Percentiles rank a stretch among this genome's conserved stretches.
Evolutionary conservation across 2,329 filamentous ascomycete species (phyloP).

Genomic region (Aspergillus terreus): DNA sequence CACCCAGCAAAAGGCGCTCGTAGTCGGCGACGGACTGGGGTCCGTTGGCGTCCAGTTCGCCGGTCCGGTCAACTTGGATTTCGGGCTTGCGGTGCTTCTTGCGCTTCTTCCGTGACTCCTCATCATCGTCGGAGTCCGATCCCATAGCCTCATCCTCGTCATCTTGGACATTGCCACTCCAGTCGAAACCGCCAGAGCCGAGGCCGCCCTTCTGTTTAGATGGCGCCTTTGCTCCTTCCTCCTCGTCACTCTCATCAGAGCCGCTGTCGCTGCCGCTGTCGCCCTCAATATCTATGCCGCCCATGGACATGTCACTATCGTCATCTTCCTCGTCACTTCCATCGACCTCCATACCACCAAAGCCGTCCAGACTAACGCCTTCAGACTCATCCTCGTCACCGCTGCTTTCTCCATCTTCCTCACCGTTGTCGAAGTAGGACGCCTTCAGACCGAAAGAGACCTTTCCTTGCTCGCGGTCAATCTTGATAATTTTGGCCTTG

Average conservation of each 20-base stretch:
- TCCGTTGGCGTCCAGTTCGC: slow-evolving; percentile 82
- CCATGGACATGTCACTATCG: slow-evolving; percentile 35
- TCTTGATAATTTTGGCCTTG: slow-evolving; percentile 80
- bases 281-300: slow-evolving; percentile 44
- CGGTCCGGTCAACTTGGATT: slow-evolving; percentile 83
- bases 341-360: slow-evolving; percentile 30
- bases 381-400: slow-evolving; percentile 44
- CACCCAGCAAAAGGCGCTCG: slow-evolving; percentile 84
- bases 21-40: slow-evolving; percentile 90
- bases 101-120: slow-evolving; percentile 53
- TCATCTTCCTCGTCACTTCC: slow-evolving; percentile 33
- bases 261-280: slow-evolving; percentile 38
- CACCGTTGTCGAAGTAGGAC: slow-evolving; percentile 69
- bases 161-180: slow-evolving; percentile 68
- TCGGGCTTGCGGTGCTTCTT: slow-evolving; percentile 73
- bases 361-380: slow-evolving; percentile 27
- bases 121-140: slow-evolving; percentile 49
- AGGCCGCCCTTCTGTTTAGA: slow-evolving; percentile 52
- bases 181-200: slow-evolving; percentile 77
- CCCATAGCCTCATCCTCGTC: slow-evolving; percentile 41
- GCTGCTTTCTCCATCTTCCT: slow-evolving; percentile 43
- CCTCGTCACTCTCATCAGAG: slow-evolving; percentile 43
- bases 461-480: slow-evolving; percentile 70
- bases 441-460: slow-evolving; percentile 92
- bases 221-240: slow-evolving; percentile 37